A percentile compares a stretch with the other conserved stretches of the same genome.
phyloP scores from a whole-genome alignment of 805 yeast species.

The Nematodospora valgi region DNA sequence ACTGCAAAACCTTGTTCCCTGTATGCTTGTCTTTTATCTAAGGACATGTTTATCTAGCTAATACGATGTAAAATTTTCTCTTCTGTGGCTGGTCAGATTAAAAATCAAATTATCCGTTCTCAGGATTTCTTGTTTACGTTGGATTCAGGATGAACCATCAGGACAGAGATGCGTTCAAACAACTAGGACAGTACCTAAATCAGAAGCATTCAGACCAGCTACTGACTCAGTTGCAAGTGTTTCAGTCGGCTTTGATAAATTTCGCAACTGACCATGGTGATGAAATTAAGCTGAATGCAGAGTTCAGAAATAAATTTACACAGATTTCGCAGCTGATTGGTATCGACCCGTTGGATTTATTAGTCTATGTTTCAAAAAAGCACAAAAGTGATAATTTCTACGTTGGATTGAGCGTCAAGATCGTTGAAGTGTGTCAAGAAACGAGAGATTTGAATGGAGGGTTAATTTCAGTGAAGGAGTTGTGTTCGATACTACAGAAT shows the following conservation, averaged over 20 bases:
- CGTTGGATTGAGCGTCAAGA: conserved; percentile 65
- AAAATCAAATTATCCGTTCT: no score
- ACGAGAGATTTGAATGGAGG: conserved; percentile 82
- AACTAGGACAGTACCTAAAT: conserved; percentile 48
- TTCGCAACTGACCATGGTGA: conserved; percentile 71
- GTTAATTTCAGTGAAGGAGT: conserved; percentile 54
- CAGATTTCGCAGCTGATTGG: conserved; percentile 78
- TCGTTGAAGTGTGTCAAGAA: conserved; percentile 71
- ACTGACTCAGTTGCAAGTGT: conserved; percentile 67
- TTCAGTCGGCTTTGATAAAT: conserved; percentile 71
- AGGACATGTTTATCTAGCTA: no score
- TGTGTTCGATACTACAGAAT: conserved; percentile 25
- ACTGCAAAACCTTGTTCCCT: no score
- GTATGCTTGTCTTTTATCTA: no score
- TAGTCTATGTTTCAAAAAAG: conserved; percentile 15
- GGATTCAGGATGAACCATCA: conserved; percentile 5
- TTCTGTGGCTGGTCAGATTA: no score
- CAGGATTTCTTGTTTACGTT: no score
- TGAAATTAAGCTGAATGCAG: conserved; percentile 61
- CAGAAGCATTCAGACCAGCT: conserved; percentile 59
- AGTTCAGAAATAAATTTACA: conserved; percentile 68
- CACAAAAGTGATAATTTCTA: conserved; percentile 44
- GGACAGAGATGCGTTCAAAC: conserved; percentile 37
- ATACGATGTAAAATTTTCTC: no score
- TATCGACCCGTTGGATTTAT: conserved; percentile 66